A percentile compares a stretch with the other conserved stretches of the same genome.
phyloP scores from a whole-genome alignment of 2,329 filamentous ascomycete species.

The Arthrobotrys musiformis region DNA sequence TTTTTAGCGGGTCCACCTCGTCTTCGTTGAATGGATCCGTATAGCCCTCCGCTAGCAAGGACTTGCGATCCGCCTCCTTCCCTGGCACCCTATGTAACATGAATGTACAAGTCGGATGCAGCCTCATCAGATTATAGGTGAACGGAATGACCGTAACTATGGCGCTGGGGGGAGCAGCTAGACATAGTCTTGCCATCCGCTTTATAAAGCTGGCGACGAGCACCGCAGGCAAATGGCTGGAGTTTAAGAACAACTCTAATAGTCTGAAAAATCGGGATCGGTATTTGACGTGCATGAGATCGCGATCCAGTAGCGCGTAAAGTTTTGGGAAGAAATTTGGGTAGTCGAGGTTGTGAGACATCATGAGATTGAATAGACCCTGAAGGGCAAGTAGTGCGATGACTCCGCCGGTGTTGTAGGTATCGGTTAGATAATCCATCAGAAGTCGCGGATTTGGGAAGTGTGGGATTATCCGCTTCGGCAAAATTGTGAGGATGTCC shows the following conservation, averaged over 20 bases:
- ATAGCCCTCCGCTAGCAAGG: constrained; percentile 72
- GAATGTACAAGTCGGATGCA: constrained; percentile 89
- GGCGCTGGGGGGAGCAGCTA: constrained; percentile 89
- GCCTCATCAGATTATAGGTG: constrained; percentile 93
- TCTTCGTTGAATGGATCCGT: constrained; percentile 80
- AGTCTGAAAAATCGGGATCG: constrained; percentile 92
- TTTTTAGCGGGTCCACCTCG: constrained; percentile 85
- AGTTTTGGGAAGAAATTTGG: constrained; percentile 92
- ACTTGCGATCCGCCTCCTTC: constrained; percentile 69
- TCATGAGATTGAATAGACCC: constrained; percentile 93
- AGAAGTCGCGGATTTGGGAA: constrained; percentile 87
- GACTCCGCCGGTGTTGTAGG: constrained; percentile 85
- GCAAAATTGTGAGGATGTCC: constrained; percentile 82
- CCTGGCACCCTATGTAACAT: constrained; percentile 86
- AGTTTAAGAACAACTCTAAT: constrained; percentile 87
- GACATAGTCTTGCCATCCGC: constrained; percentile 80
- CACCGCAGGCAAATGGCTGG: constrained; percentile 88
- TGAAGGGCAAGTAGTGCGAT: constrained; percentile 88
- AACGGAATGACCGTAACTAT: constrained; percentile 90
- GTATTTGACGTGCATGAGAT: constrained; percentile 91
- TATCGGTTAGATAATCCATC: constrained; percentile 96
- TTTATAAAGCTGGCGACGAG: constrained; percentile 97
- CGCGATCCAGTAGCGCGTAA: constrained; percentile 87
- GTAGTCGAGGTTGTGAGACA: constrained; percentile 93
- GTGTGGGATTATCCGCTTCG: constrained; percentile 84